Evolutionary conservation across 2,329 filamentous ascomycete species (phyloP).

Genomic region (Fusarium sp.): DNA sequence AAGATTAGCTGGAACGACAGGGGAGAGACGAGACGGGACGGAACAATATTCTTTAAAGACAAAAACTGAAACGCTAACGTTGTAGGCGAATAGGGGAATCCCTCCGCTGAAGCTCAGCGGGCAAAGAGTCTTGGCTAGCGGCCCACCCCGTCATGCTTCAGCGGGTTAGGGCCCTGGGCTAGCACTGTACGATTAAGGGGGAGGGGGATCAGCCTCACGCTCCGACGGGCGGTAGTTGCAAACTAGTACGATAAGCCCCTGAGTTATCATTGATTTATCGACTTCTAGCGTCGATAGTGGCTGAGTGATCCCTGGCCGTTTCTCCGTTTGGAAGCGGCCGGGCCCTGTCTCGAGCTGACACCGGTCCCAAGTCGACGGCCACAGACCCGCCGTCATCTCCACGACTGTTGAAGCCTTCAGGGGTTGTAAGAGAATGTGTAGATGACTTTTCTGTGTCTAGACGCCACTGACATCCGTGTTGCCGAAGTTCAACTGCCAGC

Average conservation of each 20-base stretch:
- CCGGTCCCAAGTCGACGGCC: neutral
- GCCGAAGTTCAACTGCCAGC: neutral
- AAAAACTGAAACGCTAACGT: neutral
- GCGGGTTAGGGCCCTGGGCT: neutral
- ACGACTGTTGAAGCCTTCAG: neutral
- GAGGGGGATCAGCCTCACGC: neutral
- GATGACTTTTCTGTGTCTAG: neutral
- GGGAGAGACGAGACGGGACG: neutral
- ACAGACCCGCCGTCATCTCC: neutral
- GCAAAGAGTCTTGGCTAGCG: neutral
- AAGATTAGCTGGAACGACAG: neutral
- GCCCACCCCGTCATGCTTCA: neutral
- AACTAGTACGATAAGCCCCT: constrained; percentile 2
- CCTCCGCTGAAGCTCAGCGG: neutral
- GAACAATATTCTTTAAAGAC: neutral
- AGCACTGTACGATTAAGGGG: constrained; percentile 1
- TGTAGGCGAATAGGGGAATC: neutral
- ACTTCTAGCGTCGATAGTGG: neutral
- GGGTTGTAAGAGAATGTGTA: neutral
- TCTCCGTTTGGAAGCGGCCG: neutral
- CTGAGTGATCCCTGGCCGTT: neutral
- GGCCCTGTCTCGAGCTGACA: neutral
- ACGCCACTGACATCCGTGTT: neutral
- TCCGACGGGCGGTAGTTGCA: neutral
- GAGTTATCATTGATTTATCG: neutral